Evolutionary conservation across 805 yeast genomes (phyloP).

Genomic region (Trichomonascus vanleenenianus): DNA sequence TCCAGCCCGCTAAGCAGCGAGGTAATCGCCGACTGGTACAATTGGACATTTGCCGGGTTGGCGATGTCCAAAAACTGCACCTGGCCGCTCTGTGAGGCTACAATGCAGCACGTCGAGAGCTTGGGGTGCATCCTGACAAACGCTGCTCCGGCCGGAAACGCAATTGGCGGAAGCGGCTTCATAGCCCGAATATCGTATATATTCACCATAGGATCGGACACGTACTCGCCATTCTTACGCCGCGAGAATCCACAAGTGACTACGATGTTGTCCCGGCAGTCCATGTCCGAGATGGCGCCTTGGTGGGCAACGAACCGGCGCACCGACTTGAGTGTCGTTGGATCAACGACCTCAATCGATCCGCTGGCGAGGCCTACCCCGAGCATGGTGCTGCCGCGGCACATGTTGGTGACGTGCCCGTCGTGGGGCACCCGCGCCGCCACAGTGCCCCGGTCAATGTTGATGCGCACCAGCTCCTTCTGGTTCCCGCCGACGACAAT

Average conservation of each 20-base stretch:
- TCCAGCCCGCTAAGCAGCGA: slow-evolving; percentile 43
- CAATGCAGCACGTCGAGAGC: slow-evolving; percentile 64
- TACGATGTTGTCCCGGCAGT: slow-evolving; percentile 29
- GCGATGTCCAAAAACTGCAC: slow-evolving; percentile 77
- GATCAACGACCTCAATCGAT: slow-evolving; percentile 30
- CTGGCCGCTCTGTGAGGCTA: slow-evolving; percentile 72
- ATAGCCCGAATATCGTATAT: slow-evolving; percentile 71
- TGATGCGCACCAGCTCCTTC: slow-evolving; percentile 25
- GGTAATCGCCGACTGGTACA: slow-evolving; percentile 59
- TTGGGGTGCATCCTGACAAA: slow-evolving; percentile 82
- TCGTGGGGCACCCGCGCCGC: slow-evolving; percentile 7
- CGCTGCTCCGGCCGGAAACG: slow-evolving; percentile 86
- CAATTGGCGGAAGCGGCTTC: slow-evolving; percentile 66
- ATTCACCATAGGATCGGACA: slow-evolving; percentile 73
- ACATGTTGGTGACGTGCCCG: slow-evolving; percentile 24
- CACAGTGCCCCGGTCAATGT: slow-evolving; percentile 31
- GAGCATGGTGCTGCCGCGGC: slow-evolving; percentile 25
- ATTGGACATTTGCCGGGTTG: slow-evolving; percentile 59
- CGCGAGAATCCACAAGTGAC: slow-evolving; percentile 72
- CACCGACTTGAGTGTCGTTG: slow-evolving; percentile 26
- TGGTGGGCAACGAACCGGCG: slow-evolving; percentile 28
- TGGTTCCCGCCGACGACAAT: slow-evolving; percentile 28
- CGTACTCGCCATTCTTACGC: slow-evolving; percentile 44
- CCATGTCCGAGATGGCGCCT: slow-evolving; percentile 33
- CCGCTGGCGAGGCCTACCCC: slow-evolving; percentile 31